Base-by-base conservation (phyloP, 148 eudicot species). In the Polygonum aviculare region DNA sequence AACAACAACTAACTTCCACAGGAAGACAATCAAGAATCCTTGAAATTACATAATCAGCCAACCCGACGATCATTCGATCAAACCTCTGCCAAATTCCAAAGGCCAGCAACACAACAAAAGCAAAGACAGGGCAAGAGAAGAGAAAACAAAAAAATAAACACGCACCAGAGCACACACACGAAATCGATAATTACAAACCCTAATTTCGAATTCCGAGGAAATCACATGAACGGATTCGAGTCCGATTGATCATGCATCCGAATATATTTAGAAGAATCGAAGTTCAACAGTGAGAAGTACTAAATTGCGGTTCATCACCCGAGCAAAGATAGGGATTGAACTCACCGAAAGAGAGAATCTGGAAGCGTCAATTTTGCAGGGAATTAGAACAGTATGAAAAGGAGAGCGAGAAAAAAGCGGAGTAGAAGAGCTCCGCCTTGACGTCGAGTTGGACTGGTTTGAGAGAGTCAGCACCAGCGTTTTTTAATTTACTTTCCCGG, bases 401-500 rank as follows among this genome's bases (percentile, higher is more conserved):
- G 40, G 14, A 19, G 33, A 18, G 44, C 5, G 72, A 40, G 72
- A 60, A 14, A 8, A 31, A 11, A 60, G 71, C 71, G 21, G 41
- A 35, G 71, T 35, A 65, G 71, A 12, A 65, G 71, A 65, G 44
- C 19, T 65, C 44, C 44, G 44, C 19, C 16, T 36, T 35, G 71
- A 65, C 71, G 71, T 35, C 71, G 71, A 65, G 44, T 33, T 12
- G 44, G 71, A 65, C 71, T 36, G 72, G n/a, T 35, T 35, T 22
- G 72, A 67, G 72, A 67, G 41, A 38, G 72, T 14, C 72, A 67
- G 21, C 44, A 36, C 10, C 70, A 6, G 9, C 45, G n/a, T n/a
- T n/a, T n/a, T 38, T 36, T 38, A 35, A 35, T 15, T 65, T 38
- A 14, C 72, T 67, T 67, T 36, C 36, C 72, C 72, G 72, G 72